Conservation (phyloP, 495 filamentous ascomycete genomes). For the Xylaria palmicola region DNA sequence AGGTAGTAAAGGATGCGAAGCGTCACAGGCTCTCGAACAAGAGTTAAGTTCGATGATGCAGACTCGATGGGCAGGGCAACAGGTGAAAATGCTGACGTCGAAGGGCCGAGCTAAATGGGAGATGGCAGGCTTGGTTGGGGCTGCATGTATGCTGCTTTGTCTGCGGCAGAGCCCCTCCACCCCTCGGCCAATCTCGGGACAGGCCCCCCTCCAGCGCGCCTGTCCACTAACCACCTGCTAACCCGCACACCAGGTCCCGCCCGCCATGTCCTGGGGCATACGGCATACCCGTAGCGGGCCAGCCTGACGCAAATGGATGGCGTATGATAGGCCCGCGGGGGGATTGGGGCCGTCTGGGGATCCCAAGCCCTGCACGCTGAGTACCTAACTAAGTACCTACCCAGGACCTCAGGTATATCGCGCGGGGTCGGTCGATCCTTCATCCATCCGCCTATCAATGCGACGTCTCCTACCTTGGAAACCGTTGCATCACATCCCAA, state of each 20-base stretch:
- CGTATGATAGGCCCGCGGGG: background rate
- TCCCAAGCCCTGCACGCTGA: slow-evolving; percentile 1
- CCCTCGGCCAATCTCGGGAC: slow-evolving; percentile 35
- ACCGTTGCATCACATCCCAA: no score
- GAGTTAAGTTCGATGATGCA: background rate
- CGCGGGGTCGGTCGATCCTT: no score
- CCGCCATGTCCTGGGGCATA: no score
- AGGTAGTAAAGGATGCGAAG: no score
- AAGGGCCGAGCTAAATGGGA: background rate
- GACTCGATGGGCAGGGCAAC: background rate
- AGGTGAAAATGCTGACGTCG: slow-evolving; percentile 7
- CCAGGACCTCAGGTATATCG: no score
- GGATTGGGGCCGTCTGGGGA: background rate
- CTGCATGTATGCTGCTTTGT: background rate
- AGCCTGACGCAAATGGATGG: background rate
- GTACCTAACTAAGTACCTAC: no score
- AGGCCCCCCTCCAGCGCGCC: background rate
- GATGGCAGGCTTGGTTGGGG: background rate
- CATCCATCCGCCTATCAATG: no score
- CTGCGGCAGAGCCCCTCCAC: background rate
- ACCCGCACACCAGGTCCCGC: slow-evolving; percentile 1
- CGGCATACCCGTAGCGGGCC: no score
- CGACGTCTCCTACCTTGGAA: no score
- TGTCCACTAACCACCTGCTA: background rate
- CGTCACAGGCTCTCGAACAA: no score